Evolutionary conservation across 768 basidiomycete species (phyloP), one percentile per base, ranked within the genome.

Genomic region (Collybia sordida): DNA sequence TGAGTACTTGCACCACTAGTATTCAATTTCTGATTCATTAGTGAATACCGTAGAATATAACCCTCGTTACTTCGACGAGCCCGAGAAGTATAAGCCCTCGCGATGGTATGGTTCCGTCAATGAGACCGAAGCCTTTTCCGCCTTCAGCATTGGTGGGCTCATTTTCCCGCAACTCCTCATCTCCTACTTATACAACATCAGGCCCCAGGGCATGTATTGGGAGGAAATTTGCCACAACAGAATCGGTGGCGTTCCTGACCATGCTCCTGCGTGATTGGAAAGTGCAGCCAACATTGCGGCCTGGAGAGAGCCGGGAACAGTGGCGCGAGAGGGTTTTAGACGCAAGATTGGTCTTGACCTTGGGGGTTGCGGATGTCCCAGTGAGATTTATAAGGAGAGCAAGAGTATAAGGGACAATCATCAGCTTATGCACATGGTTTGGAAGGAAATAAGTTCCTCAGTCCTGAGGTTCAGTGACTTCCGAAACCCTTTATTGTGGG

Each of bases 141-240:
- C 74, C 8, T 79, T 80, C 62, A 75, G 79, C 53, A 58, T 77
- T 19, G 78, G 44, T 45, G 23, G n/a, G 27, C 14, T 31, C 9
- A 3, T 14, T 21, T 22, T 35, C 12, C 21, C 6, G n/a, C 9
- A 9, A 27, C 25, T 9, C 25, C 9, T 27, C 25, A 31, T 11
- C 11, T 31, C 31, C 31, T 3, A 31, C 14, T 3, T 31, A 31
- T 31, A 11, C 3, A 31, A n/a, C n/a, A n/a, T n/a, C 19, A 45
- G 44, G 77, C 65, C 79, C 80, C 24, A 73, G 81, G 14, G 69
- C 71, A 4, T 85, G 83, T 52, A 63, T 82, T 11, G 83, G 82
- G 4, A 67, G 78, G 23, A 79, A 73, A 52, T 85, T 85, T 54
- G 79, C 82, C 2, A 69, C 72, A 0, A 72, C 69, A 0, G 81